Percentiles rank a stretch among this genome's conserved stretches.
Conservation (phyloP, 768 basidiomycete species). For the Mycena amicta region DNA sequence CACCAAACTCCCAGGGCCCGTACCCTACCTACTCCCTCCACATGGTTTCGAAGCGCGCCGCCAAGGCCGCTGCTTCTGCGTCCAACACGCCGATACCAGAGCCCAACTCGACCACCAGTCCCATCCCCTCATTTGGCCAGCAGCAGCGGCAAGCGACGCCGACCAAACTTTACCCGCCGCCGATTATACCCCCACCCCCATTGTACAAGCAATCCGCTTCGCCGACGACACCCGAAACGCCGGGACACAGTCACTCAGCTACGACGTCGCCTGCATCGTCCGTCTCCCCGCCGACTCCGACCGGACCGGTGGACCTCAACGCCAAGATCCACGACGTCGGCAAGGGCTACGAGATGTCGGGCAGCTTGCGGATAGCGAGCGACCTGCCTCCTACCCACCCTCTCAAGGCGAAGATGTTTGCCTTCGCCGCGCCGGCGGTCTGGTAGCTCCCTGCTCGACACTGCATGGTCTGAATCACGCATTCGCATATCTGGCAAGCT, state of each 20-base stretch:
- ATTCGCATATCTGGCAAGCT: constrained; percentile 1
- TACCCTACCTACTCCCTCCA: constrained; percentile 68
- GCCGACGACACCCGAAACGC: constrained; percentile 53
- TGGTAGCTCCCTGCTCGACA: constrained; percentile 49
- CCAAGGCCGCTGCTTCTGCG: constrained; percentile 42
- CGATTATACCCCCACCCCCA: constrained; percentile 29
- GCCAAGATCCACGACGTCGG: constrained; percentile 45
- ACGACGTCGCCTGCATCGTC: constrained; percentile 64
- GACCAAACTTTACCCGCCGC: constrained; percentile 30
- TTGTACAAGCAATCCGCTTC: constrained; percentile 28
- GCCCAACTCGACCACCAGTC: constrained; percentile 46
- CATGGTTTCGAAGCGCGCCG: constrained; percentile 63
- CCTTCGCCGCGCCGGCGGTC: constrained; percentile 58
- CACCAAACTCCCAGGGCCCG: constrained; percentile 41
- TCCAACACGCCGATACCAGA: constrained; percentile 45
- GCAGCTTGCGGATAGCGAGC: constrained; percentile 39
- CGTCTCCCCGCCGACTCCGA: constrained; percentile 61
- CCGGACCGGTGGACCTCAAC: constrained; percentile 50
- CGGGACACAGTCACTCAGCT: constrained; percentile 52
- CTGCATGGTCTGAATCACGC: constrained; percentile 12
- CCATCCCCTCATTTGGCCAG: constrained; percentile 49
- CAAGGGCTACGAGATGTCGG: constrained; percentile 38
- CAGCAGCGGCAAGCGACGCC: constrained; percentile 38
- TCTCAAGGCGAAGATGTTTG: constrained; percentile 65
- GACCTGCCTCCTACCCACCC: constrained; percentile 41